Base-by-base conservation (phyloP, 2,329 filamentous ascomycete genomes). In the Chaetomium strumarium region DNA sequence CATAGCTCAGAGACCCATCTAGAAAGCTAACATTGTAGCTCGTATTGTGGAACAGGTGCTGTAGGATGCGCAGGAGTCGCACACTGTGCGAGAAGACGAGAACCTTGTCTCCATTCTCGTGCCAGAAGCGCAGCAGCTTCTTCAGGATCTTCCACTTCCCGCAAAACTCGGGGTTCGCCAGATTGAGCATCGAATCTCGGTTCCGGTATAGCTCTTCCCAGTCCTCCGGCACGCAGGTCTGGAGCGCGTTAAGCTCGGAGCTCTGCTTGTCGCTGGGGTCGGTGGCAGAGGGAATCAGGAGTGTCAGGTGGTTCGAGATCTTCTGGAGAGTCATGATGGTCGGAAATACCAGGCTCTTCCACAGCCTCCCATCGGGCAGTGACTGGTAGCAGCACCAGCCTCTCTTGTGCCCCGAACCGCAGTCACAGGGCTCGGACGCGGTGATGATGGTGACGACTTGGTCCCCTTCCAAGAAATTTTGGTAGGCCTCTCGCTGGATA, bases 131-230 rank as follows among this genome's bases (percentile, higher is more conserved):
- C 7, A 99, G 78, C 4, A 99, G 74, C 62, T 89, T 91, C 67
- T 85, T 88, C 30, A 99, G 69, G 1, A 99, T 83, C 64, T 89
- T 90, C 93, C 93, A 99, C 69, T 99, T 99, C 3, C 93, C 93
- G 64, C 93, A 99, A 59, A 91, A 96, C 52, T 95, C 87, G 0
- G 89, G 86, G 61, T 96, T 90, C 1, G 90, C 85, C 46, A 90
- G 85, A 61, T 86, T 87, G 46, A 88, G 70, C 53, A 97, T 85
- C 9, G 83, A 88, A 61, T 96, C 89, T 40, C 89, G 80, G 17
- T 85, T 81, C 11, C 75, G 74, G 64, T 90, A 93, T 0, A 96
- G 74, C 17, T 83, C 73, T 62, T 83, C 75, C 88, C 90, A 96
- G 2, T 76, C 73, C 34, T 86, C 75, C 0, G 93, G 92, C 14